Evolutionary conservation across 1,139 yeast species (phyloP), one percentile per base, ranked within the genome.

Genomic region (Geotrichum phurueaensis): DNA sequence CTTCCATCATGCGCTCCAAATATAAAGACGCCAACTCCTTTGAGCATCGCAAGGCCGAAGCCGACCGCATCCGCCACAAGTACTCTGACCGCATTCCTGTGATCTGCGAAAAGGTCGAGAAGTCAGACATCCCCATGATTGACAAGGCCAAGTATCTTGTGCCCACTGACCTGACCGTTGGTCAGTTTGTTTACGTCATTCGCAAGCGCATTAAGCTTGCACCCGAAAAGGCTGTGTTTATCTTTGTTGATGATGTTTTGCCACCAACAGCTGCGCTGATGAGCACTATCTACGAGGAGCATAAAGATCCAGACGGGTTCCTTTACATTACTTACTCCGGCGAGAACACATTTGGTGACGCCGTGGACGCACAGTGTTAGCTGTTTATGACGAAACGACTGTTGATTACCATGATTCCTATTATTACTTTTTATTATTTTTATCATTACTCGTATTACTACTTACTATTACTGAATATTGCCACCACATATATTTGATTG

Each of bases 231-330:
- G 99, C 99, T 54, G 92, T 94, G 67, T 94, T 94, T 76, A 91
- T 94, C 68, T 94, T 94, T 75, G 96, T 94, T 65, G 92, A 94
- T 73, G 99, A 94, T 73, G 92, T 94, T 63, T 82, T 94, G 69
- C 99, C 99, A 25, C 98, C 98, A 56, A 94, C 99, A 1, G 97
- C 98, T 25, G 96, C 98, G 31, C 83, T 94, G 69, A 91, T 94
- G 92, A 87, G 96, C 69, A 83, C 94, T 33, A 88, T 94, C 65
- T 94, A 94, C 73, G 96, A 91, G 70, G 97, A 94, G 75, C 97
- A 94, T 76, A 91, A 91, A 78, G 99, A 94, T 73, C 92, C 92
- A 71, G 99, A 94, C 73, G 99, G 99, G 49, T 94, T 94, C 76
- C 83, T 94, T 71, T 94, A 94, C 75, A 95, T 94, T 67, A 85